Percentiles rank a stretch among this genome's conserved stretches.
Evolutionary conservation across 2,329 filamentous ascomycete genomes (phyloP).

Genomic region (Fusarium continuum): DNA sequence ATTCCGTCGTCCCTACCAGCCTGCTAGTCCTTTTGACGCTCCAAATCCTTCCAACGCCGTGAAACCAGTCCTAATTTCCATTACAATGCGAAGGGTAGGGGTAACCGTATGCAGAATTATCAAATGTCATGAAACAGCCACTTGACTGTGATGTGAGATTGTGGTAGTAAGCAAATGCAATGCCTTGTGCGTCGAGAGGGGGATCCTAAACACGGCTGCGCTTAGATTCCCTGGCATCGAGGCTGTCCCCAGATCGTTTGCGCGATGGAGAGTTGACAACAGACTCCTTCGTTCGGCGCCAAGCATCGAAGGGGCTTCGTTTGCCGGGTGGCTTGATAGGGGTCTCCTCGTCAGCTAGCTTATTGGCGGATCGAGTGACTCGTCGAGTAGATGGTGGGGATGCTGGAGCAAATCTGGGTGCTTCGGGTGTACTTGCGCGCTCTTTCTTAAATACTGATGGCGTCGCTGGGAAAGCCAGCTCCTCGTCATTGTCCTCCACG

Average conservation of each 20-base stretch:
- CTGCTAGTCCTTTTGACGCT: conserved; percentile 28
- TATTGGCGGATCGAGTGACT: conserved; percentile 65
- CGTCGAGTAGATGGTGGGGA: conserved; percentile 71
- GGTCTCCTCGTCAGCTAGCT: conserved; percentile 55
- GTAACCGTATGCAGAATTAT: conserved; percentile 34
- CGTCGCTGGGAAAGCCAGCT: conserved; percentile 46
- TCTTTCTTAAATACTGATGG: conserved; percentile 49
- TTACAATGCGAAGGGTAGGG: conserved; percentile 21
- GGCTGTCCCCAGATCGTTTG: conserved; percentile 54
- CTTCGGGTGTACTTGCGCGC: conserved; percentile 59
- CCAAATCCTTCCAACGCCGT: conserved; percentile 41
- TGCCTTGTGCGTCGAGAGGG: background rate
- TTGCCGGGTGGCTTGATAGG: conserved; percentile 53
- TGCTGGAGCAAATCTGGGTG: conserved; percentile 64
- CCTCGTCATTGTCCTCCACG: conserved; percentile 58
- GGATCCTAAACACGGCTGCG: conserved; percentile 48
- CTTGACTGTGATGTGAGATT: conserved; percentile 12
- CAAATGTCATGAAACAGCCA: conserved; percentile 15
- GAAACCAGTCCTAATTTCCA: conserved; percentile 33
- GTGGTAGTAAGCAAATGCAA: conserved; percentile 13
- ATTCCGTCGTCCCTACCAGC: conserved; percentile 15
- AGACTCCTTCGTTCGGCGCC: conserved; percentile 70
- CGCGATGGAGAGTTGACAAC: conserved; percentile 55
- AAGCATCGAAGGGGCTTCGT: conserved; percentile 72
- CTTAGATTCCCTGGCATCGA: conserved; percentile 47